Base-by-base conservation (phyloP, 2,329 filamentous ascomycete genomes). In the Claviceps sp. region DNA sequence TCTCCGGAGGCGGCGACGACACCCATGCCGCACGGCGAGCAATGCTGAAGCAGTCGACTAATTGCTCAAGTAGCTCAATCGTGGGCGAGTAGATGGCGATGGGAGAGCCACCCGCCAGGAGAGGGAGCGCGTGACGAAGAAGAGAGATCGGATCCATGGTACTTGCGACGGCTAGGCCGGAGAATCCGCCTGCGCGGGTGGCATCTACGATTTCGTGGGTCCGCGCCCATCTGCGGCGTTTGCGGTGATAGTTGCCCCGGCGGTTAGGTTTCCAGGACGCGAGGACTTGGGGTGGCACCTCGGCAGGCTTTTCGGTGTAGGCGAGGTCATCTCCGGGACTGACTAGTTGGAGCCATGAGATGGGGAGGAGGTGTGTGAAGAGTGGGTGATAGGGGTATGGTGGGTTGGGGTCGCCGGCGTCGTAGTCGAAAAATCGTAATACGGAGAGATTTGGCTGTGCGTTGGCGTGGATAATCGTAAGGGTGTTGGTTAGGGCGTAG, bases 321-420 rank as follows among this genome's bases (percentile, higher is more conserved):
- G 85, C 80, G 1, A 78, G 76, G 65, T 97, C 93, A 34, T 81
- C 72, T 39, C 79, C 70, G 0, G 93, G 93, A 24, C 85, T 77
- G 16, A 96, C 71, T 5, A 98, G 80, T 68, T 97, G 91, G 2
- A 98, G 78, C 90, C 91, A 98, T 30, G 88, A 91, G 34, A 97
- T 73, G 5, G 85, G 81, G 61, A 91, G 84, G 50, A 98, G 80
- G 64, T 93, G 84, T 16, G 79, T 84, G 66, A 85, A 78, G 11
- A 98, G 80, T 0, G 93, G 91, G 64, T 97, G 93, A 24, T 81
- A 73, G 14, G 77, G 73, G 51, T 74, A 66, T 46, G 60, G 74
- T 11, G 68, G 77, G 57, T 76, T 77, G 44, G 83, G 81, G 56
- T 80, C 81, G 54, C 78, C 77, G 58, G 77, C 72, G 68, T 95